These are phyloP conservation scores for Linderina pennispora DNA, from an alignment of 192 early-diverging fungal genomes.

Conservation along the genomic window DNA sequence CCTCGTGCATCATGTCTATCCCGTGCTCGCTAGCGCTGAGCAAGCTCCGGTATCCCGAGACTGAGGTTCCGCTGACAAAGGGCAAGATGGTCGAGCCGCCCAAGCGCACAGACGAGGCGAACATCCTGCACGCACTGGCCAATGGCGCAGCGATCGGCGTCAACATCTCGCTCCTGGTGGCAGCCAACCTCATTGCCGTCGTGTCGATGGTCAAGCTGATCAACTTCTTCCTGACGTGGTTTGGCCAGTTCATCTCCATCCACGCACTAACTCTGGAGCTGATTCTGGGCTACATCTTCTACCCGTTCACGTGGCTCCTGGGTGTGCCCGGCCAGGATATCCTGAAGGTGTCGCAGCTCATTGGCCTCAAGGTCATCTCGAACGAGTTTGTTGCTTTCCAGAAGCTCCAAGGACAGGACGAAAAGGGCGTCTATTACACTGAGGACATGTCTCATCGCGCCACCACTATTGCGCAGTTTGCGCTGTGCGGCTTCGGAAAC, in stretches of 20 bases:
- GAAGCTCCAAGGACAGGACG: no score
- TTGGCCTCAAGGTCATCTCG: constrained; percentile 70
- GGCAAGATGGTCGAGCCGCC: constrained; percentile 58
- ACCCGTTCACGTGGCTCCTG: constrained; percentile 65
- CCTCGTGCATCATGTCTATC: constrained; percentile 87
- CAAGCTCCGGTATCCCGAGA: constrained; percentile 84
- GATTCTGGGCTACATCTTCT: constrained; percentile 70
- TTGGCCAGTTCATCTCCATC: constrained; percentile 59
- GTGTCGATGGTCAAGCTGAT: constrained; percentile 61
- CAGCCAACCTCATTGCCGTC: constrained; percentile 70
- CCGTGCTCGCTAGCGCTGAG: constrained; percentile 76
- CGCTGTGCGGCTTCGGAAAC: constrained; percentile 87
- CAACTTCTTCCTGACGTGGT: constrained; percentile 67
- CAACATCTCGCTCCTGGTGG: constrained; percentile 65
- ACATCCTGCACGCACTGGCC: constrained; percentile 73
- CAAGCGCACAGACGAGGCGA: constrained; percentile 56
- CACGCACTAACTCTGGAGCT: constrained; percentile 59
- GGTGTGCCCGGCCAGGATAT: constrained; percentile 53
- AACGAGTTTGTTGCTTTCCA: constrained; percentile 90
- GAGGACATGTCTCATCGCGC: constrained; percentile 46
- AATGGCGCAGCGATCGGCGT: constrained; percentile 83
- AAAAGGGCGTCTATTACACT: no score
- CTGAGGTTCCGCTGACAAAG: constrained; percentile 68
- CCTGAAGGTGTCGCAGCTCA: constrained; percentile 54
- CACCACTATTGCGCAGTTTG: constrained; percentile 59